Evolutionary conservation across 176 grass and related monocot species (phyloP).

Genomic region (Hsuehochloa calcarea): DNA sequence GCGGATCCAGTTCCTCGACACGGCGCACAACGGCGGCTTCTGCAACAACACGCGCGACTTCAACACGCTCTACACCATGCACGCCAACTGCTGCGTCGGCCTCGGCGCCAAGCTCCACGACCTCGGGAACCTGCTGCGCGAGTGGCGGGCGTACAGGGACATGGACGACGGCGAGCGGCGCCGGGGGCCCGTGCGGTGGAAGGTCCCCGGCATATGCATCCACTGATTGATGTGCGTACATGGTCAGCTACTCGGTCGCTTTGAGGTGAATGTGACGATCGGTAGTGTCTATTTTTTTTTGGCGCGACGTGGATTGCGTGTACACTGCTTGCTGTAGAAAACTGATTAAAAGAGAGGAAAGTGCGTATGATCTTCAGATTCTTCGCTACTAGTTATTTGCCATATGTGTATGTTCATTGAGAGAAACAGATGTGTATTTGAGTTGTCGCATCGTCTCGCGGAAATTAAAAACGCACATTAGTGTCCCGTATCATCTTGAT

Average conservation of each 20-base stretch:
- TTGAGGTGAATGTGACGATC: background rate
- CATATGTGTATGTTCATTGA: background rate
- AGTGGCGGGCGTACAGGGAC: slow-evolving; percentile 52
- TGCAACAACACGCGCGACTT: slow-evolving; percentile 70
- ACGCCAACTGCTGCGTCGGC: slow-evolving; percentile 89
- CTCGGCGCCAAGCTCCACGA: slow-evolving; percentile 67
- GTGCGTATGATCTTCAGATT: background rate
- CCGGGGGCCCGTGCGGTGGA: slow-evolving; percentile 46
- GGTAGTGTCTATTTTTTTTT: too few relatives aligned
- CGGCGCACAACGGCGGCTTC: slow-evolving; percentile 58
- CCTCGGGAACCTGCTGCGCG: slow-evolving; percentile 48
- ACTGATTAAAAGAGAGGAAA: background rate
- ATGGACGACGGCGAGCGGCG: slow-evolving; percentile 20
- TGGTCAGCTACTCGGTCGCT: background rate
- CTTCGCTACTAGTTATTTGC: background rate
- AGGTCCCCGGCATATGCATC: slow-evolving; percentile 76
- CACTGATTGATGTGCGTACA: slow-evolving; percentile 13
- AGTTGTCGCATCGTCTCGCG: too few relatives aligned
- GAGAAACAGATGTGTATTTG: too few relatives aligned
- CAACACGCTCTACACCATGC: slow-evolving; percentile 79
- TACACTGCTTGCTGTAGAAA: background rate
- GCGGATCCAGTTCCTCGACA: slow-evolving; percentile 72
- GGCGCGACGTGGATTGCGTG: too few relatives aligned
- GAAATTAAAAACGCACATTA: too few relatives aligned
- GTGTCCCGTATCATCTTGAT: too few relatives aligned